Evolutionary conservation across 2,329 filamentous ascomycete species (phyloP).

Genomic region (Xylaria arbuscula): DNA sequence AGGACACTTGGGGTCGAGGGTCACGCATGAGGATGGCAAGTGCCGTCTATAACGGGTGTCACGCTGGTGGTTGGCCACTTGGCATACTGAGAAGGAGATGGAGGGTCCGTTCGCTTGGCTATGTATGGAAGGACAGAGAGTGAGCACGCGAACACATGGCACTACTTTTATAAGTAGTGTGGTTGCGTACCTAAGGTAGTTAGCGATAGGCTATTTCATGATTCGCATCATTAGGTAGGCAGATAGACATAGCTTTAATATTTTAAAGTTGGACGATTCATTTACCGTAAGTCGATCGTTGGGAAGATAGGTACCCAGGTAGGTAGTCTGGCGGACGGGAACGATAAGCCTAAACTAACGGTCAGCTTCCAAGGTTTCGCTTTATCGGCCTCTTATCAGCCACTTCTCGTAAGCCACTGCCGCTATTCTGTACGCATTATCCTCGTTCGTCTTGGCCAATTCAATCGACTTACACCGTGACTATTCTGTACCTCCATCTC

Average conservation of each 20-base stretch:
- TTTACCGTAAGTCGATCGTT: background rate
- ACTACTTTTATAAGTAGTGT: too few relatives aligned
- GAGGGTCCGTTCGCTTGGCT: slow-evolving; percentile 19
- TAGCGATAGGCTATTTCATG: background rate
- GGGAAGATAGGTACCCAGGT: slow-evolving; percentile 9
- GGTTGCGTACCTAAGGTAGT: too few relatives aligned
- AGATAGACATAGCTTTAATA: background rate
- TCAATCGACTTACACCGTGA: background rate
- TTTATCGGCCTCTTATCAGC: background rate
- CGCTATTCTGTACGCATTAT: too few relatives aligned
- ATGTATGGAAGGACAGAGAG: background rate
- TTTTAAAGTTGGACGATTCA: background rate
- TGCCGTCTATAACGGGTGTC: background rate
- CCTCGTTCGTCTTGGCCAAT: background rate
- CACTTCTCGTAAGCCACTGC: background rate
- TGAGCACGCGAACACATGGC: slow-evolving; percentile 19
- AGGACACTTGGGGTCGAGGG: slow-evolving; percentile 3
- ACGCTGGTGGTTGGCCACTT: slow-evolving; percentile 20
- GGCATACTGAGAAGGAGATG: slow-evolving; percentile 11
- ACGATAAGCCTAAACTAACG: slow-evolving; percentile 34
- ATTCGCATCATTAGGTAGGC: too few relatives aligned
- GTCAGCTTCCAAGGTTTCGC: slow-evolving; percentile 20
- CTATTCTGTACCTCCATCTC: background rate
- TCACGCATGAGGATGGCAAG: background rate
- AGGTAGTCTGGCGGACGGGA: too few relatives aligned